Base-by-base conservation (phyloP, 2,329 filamentous ascomycete species). In the Pyricularia grisea region DNA sequence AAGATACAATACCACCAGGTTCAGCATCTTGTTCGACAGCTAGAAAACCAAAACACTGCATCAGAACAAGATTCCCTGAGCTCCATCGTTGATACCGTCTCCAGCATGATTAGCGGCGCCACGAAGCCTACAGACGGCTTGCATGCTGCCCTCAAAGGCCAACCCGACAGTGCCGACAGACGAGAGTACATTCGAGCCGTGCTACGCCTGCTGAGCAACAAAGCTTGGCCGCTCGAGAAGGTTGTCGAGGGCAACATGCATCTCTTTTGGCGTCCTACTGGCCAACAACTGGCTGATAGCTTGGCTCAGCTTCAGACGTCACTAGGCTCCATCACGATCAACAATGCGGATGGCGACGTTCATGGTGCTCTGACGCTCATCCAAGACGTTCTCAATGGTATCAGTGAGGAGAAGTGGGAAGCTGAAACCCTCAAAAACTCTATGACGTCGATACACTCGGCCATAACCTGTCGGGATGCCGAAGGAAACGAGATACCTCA, bases 1-100 rank as follows among this genome's bases (percentile, higher is more conserved):
- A 99, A 98, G 76, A 84, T 98, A 20, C 85, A 87, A 73, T 92
- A 89, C 77, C 85, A 98, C 66, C 92, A 97, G 63, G 72, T 72
- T n/a, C 72, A 73, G 30, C 76, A 78, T 69, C 70, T 74, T 12
- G 69, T 69, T 2, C 70, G 68, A 3, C 71, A 75, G 1, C 68
- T 74, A 10, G 42, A 71, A 10, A 61, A 27, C 23, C 61, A 70
- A 20, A 67, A 71, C 1, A 68, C 68, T 2, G 58, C 55, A 20
- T 1, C 33, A 10, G 17, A 28, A 23, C 58, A 61, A 27, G 65
- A 58, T 10, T n/a, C 36, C 36, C 1, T 67, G 11, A 3, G 28
- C 28, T 7, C 55, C 10, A 55, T 67, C 14, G 20, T 58, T 10
- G 65, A 67, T 17, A 55, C 20, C 12, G 23, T 50, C 9, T 28